phyloP scores from a whole-genome alignment of 2,329 filamentous ascomycete species.

The Sporothrix sp. region DNA sequence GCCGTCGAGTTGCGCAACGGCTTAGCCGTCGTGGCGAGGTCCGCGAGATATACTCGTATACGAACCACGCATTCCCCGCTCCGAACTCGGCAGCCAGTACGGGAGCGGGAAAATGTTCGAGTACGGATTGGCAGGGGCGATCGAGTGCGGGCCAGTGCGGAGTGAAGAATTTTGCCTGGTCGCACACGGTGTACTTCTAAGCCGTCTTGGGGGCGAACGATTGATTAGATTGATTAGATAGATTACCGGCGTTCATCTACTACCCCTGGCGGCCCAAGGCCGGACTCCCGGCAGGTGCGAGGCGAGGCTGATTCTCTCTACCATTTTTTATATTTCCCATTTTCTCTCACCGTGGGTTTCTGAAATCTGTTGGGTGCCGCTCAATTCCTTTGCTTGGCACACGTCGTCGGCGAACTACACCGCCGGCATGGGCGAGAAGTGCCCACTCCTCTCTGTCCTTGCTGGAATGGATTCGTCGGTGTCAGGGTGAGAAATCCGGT shows the following conservation, averaged over 20 bases:
- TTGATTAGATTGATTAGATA: conserved; percentile 15
- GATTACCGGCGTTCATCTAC: neutral
- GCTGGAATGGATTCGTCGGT: neutral
- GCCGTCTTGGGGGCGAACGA: neutral
- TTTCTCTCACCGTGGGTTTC: neutral
- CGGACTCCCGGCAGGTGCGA: too few species aligned
- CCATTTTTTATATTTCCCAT: neutral
- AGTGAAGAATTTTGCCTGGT: neutral
- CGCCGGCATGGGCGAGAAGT: neutral
- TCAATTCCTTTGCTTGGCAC: too few species aligned
- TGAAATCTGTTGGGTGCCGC: too few species aligned
- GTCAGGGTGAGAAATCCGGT: too few species aligned
- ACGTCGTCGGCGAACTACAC: neutral
- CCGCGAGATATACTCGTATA: conserved; percentile 1
- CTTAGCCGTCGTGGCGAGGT: neutral
- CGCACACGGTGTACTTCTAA: conserved; percentile 7
- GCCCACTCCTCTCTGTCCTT: neutral
- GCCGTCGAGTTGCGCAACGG: neutral
- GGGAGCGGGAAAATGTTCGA: neutral
- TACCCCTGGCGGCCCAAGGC: too few species aligned
- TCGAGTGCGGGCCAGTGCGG: neutral
- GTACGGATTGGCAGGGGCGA: neutral
- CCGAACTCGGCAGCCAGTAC: conserved; percentile 10
- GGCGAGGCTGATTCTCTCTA: too few species aligned
- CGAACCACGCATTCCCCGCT: too few species aligned